Percentiles rank a stretch among this genome's conserved stretches.
These are phyloP conservation scores for Leccinum disarticulatum DNA, from an alignment of 768 basidiomycete genomes.

Conservation along the genomic window DNA sequence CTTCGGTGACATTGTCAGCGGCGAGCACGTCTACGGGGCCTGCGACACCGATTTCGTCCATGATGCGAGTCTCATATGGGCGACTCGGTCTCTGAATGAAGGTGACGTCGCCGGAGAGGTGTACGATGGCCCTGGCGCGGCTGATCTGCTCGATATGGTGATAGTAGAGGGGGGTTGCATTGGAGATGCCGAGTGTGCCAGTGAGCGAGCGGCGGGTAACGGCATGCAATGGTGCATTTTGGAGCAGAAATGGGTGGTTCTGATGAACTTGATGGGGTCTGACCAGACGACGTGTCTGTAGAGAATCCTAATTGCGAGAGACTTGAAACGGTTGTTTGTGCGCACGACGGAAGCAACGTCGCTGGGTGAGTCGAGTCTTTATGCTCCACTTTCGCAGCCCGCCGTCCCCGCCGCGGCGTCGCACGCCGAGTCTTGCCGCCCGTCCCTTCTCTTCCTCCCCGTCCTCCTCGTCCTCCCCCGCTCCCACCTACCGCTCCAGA, in stretches of 20 bases:
- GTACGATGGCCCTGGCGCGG: constrained; percentile 25
- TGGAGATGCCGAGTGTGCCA: constrained; percentile 31
- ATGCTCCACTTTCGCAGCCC: not conserved
- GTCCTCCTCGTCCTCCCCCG: not conserved
- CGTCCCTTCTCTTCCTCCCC: not conserved
- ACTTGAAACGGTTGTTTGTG: constrained; percentile 32
- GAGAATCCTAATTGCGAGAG: constrained; percentile 29
- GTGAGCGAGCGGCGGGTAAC: constrained; percentile 25
- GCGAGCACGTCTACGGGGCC: constrained; percentile 25
- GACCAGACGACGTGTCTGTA: constrained; percentile 38
- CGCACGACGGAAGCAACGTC: constrained; percentile 35
- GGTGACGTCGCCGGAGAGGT: constrained; percentile 16
- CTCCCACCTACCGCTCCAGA: not conserved
- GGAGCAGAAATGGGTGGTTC: constrained; percentile 18
- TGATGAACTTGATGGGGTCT: constrained; percentile 28
- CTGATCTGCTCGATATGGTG: constrained; percentile 33
- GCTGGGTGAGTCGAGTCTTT: constrained; percentile 22
- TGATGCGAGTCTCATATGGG: constrained; percentile 25
- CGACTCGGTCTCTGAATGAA: constrained; percentile 19
- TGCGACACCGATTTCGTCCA: constrained; percentile 22
- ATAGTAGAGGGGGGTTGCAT: constrained; percentile 11
- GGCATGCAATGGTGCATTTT: constrained; percentile 7
- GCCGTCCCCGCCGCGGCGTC: not conserved
- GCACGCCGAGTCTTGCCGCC: not conserved
- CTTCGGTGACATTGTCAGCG: constrained; percentile 11